phyloP scores from a whole-genome alignment of 768 basidiomycete genomes.

The Terana coerulea region DNA sequence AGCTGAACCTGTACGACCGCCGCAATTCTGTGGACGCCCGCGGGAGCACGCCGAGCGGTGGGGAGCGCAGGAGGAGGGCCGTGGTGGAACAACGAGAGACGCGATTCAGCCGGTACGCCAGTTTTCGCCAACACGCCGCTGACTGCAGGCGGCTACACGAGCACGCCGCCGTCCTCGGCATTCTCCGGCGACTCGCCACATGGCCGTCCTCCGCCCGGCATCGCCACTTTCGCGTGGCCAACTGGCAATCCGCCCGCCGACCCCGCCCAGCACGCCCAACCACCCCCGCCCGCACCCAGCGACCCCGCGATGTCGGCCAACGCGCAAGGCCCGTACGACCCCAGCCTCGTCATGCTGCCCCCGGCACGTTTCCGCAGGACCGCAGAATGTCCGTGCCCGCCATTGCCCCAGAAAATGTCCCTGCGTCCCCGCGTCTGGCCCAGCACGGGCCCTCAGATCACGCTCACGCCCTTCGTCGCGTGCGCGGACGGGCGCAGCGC shows the following conservation, averaged over 20 bases:
- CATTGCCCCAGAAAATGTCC: conserved; percentile 39
- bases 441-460: conserved; percentile 55
- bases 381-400: conserved; percentile 73
- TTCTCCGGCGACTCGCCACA: conserved; percentile 64
- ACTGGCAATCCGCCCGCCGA: conserved; percentile 38
- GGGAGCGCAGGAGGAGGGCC: conserved; percentile 36
- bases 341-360: conserved; percentile 41
- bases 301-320: conserved; percentile 14
- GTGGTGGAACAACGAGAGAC: conserved; percentile 62
- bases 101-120: conserved; percentile 67
- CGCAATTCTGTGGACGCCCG: conserved; percentile 74
- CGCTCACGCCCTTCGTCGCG: conserved; percentile 73
- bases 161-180: conserved; percentile 38
- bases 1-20: conserved; percentile 73
- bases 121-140: conserved; percentile 61
- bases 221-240: conserved; percentile 74
- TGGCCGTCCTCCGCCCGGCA: conserved; percentile 56
- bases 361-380: conserved; percentile 58
- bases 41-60: conserved; percentile 21
- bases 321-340: conserved; percentile 23
- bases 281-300: too few species aligned
- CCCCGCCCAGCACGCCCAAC: too few species aligned
- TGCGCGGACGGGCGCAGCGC: conserved; percentile 38
- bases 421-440: conserved; percentile 40
- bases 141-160: conserved; percentile 22